These are phyloP conservation scores for Leersia perrieri DNA, from an alignment of 176 grass and related monocot genomes.

Conservation along the genomic window DNA sequence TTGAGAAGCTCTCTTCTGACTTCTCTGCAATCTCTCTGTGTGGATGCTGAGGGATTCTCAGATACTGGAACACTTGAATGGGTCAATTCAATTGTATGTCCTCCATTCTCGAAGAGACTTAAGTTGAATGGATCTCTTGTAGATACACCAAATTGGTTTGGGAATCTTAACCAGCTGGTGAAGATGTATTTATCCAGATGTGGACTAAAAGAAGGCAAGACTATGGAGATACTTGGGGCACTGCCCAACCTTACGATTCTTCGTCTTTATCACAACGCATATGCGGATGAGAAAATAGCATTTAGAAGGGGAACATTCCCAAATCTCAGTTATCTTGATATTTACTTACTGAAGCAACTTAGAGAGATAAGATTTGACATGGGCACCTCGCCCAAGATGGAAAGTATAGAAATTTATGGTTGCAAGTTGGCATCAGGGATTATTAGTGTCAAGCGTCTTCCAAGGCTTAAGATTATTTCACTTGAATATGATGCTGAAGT, in stretches of 20 bases:
- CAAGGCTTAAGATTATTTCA: background rate
- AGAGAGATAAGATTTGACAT: background rate
- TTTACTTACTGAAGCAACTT: accelerated
- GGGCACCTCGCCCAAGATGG: background rate
- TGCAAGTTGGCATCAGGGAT: background rate
- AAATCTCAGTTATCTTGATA: background rate
- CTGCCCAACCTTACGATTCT: background rate
- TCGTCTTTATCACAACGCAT: accelerated
- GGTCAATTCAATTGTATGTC: background rate
- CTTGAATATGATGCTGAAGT: background rate
- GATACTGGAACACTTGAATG: background rate
- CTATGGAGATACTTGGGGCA: background rate
- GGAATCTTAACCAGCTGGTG: background rate
- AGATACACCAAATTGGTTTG: background rate
- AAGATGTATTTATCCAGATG: accelerated
- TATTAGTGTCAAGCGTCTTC: background rate
- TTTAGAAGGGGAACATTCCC: background rate
- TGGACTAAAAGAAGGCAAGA: background rate
- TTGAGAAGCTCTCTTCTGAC: slow-evolving; percentile 7
- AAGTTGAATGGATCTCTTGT: background rate
- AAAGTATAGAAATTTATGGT: background rate
- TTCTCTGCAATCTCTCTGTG: background rate
- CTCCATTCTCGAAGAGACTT: background rate
- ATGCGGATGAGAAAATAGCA: background rate
- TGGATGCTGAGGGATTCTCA: background rate